Conservation (phyloP, 2,329 filamentous ascomycete genomes). For the Raffaelea albimanens region DNA sequence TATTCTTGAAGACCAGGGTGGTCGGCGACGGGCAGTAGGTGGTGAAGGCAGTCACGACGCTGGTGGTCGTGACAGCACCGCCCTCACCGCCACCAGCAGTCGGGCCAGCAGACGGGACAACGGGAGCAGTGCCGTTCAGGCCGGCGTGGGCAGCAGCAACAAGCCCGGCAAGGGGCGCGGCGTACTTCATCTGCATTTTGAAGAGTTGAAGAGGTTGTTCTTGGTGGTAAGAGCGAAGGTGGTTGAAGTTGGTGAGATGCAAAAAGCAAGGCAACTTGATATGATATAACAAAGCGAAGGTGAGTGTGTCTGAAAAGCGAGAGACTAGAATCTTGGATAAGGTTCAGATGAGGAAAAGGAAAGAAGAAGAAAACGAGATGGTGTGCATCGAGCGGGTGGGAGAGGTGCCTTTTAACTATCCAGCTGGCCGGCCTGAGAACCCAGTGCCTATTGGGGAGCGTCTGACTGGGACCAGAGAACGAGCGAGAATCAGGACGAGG, state of each 20-base stretch:
- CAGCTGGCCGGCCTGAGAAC: too few species aligned
- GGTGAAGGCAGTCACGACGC: slow-evolving; percentile 51
- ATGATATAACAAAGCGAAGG: slow-evolving; percentile 7
- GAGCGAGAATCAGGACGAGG: too few species aligned
- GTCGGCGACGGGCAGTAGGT: slow-evolving; percentile 68
- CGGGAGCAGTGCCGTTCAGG: not conserved
- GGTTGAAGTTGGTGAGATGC: not conserved
- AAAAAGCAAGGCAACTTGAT: not conserved
- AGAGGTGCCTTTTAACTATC: not conserved
- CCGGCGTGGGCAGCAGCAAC: slow-evolving; percentile 4
- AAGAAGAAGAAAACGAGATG: not conserved
- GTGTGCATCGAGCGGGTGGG: not conserved
- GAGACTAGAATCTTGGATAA: slow-evolving; percentile 3
- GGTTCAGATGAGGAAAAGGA: not conserved
- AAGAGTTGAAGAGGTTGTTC: not conserved
- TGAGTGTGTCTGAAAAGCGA: slow-evolving; percentile 7
- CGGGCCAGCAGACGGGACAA: not conserved
- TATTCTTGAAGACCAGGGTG: slow-evolving; percentile 54
- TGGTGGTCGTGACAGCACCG: slow-evolving; percentile 7
- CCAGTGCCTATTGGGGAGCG: too few species aligned
- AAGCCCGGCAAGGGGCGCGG: slow-evolving; percentile 10
- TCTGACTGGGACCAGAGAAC: too few species aligned
- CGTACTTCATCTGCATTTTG: slow-evolving; percentile 11
- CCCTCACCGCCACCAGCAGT: too few species aligned
- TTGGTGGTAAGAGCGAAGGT: too few species aligned